These are phyloP conservation scores for Coffea canephora DNA, from an alignment of 257 asterid genomes.

Conservation along the genomic window DNA sequence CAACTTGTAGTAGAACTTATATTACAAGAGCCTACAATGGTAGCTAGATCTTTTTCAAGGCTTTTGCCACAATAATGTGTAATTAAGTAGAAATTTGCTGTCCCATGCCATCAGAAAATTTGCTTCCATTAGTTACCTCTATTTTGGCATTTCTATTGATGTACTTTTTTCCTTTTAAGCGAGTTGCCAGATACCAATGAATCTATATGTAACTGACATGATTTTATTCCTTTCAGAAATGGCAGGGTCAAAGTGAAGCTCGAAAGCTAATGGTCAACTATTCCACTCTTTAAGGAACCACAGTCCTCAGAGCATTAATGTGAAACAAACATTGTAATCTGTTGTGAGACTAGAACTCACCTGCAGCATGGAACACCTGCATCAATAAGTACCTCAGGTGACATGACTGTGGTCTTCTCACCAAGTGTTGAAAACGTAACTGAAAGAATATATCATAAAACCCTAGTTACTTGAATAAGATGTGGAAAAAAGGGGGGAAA, in stretches of 20 bases:
- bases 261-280: background rate
- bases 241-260: constrained; percentile 2
- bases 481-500: background rate
- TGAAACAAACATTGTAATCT: background rate
- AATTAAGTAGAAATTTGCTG: background rate
- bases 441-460: constrained; percentile 32
- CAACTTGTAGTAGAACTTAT: background rate
- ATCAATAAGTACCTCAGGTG: constrained; percentile 92
- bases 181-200: background rate
- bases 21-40: background rate
- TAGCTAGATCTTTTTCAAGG: background rate
- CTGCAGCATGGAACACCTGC: constrained; percentile 99
- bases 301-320: background rate
- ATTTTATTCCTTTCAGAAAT: background rate
- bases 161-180: background rate
- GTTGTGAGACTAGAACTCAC: constrained; percentile 39
- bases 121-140: background rate
- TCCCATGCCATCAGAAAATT: background rate
- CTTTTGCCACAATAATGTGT: background rate
- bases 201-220: background rate
- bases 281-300: background rate
- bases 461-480: constrained; percentile 1
- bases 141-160: background rate
- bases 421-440: constrained; percentile 97
- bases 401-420: constrained; percentile 98